Evolutionary conservation across 768 basidiomycete species (phyloP).

Genomic region (Exidia glandulosa): DNA sequence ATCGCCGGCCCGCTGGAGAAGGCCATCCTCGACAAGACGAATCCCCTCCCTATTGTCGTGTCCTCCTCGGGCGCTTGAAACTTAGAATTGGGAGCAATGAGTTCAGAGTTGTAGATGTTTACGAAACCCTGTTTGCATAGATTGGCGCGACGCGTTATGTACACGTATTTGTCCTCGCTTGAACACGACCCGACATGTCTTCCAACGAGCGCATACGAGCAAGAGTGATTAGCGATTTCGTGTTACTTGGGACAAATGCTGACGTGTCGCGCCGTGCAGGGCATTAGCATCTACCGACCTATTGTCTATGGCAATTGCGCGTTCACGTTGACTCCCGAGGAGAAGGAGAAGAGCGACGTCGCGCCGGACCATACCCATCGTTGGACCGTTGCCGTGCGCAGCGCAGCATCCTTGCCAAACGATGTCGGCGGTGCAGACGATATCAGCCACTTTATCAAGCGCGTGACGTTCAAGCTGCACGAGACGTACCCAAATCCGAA

Average conservation of each 20-base stretch:
- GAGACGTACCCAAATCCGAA: slow-evolving; percentile 90
- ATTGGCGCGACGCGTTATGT: neutral
- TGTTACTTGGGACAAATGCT: slow-evolving; percentile 3
- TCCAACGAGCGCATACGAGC: slow-evolving; percentile 68
- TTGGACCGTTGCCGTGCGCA: slow-evolving; percentile 93
- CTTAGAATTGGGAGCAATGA: neutral
- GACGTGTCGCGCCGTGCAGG: slow-evolving; percentile 34
- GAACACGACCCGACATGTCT: slow-evolving; percentile 23
- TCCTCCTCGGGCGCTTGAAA: neutral
- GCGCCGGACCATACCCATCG: slow-evolving; percentile 80
- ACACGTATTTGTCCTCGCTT: neutral
- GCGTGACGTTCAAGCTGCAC: slow-evolving; percentile 94
- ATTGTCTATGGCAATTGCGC: slow-evolving; percentile 96
- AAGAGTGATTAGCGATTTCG: slow-evolving; percentile 46
- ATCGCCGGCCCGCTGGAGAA: slow-evolving; percentile 44
- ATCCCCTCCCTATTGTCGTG: neutral
- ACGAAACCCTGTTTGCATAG: neutral
- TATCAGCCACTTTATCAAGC: slow-evolving; percentile 82
- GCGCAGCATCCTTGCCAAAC: slow-evolving; percentile 67
- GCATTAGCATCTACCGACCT: slow-evolving; percentile 76
- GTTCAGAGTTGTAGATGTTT: no score
- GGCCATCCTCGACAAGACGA: neutral
- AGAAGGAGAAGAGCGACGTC: slow-evolving; percentile 32
- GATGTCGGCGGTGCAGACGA: slow-evolving; percentile 87
- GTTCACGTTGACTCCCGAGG: slow-evolving; percentile 59